These are phyloP conservation scores for Mrakiaceae sp. DNA, from an alignment of 1,284 basidiomycete species.

Conservation along the genomic window DNA sequence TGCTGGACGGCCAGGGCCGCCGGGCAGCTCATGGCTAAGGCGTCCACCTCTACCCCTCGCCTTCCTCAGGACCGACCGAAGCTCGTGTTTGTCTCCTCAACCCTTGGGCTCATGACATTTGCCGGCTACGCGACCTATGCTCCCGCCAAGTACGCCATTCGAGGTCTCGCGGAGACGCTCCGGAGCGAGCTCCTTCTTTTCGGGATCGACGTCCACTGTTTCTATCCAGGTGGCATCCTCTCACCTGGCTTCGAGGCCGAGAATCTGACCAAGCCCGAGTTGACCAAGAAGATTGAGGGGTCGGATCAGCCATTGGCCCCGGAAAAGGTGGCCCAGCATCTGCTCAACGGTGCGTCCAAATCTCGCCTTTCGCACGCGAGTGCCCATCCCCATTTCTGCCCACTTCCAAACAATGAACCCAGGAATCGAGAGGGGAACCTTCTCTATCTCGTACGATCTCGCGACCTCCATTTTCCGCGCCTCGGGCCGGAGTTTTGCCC, in stretches of 20 bases:
- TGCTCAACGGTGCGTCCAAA: conserved; percentile 50
- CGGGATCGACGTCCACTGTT: conserved; percentile 69
- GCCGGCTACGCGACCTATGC: conserved; percentile 77
- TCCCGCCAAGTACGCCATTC: conserved; percentile 78
- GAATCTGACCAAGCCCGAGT: conserved; percentile 65
- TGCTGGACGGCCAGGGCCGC: conserved; percentile 70
- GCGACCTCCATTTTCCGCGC: conserved; percentile 58
- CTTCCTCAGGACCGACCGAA: conserved; percentile 32
- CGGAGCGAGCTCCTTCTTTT: conserved; percentile 73
- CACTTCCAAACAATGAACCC: neutral
- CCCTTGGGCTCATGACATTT: conserved; percentile 69
- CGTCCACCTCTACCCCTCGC: conserved; percentile 19
- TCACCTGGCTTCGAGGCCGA: conserved; percentile 72
- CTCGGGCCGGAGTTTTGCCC: conserved; percentile 55
- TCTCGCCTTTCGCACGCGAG: conserved; percentile 7
- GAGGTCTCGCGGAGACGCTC: conserved; percentile 78
- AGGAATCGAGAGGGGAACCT: conserved; percentile 61
- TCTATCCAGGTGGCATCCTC: conserved; percentile 75
- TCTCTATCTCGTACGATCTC: conserved; percentile 65
- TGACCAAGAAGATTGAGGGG: conserved; percentile 73
- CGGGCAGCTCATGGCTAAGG: conserved; percentile 57
- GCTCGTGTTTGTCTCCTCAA: conserved; percentile 71
- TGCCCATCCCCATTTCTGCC: neutral
- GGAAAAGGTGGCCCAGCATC: conserved; percentile 50
- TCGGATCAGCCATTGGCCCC: conserved; percentile 55